Percentiles rank a stretch among this genome's conserved stretches.
phyloP scores from a whole-genome alignment of 2,329 filamentous ascomycete genomes.

The Fusarium aywerte region DNA sequence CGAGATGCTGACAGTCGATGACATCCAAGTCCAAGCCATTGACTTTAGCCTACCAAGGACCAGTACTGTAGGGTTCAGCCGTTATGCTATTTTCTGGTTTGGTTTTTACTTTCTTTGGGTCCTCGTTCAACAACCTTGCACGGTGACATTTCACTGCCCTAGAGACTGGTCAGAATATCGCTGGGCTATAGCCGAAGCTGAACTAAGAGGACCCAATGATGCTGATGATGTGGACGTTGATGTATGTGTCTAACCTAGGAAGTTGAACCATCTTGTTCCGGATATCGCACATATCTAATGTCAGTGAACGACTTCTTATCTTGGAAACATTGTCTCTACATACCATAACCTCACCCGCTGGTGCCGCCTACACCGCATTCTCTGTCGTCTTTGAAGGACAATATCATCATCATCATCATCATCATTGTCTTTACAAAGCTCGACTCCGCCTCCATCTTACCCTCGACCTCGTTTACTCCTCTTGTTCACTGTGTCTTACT shows the following conservation, averaged over 20 bases:
- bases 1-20: constrained; percentile 36
- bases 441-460: constrained; percentile 15
- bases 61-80: constrained; percentile 21
- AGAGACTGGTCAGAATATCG: constrained; percentile 10
- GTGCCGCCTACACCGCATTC: constrained; percentile 20
- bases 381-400: not conserved
- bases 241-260: constrained; percentile 9
- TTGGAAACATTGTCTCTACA: constrained; percentile 1
- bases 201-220: constrained; percentile 28
- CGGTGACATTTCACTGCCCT: constrained; percentile 31
- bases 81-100: constrained; percentile 28
- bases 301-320: constrained; percentile 17
- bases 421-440: constrained; percentile 16
- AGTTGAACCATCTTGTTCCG: not conserved
- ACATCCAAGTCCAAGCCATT: constrained; percentile 26
- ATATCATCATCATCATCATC: constrained; percentile 19
- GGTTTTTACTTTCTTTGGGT: constrained; percentile 31
- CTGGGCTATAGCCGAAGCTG: constrained; percentile 24
- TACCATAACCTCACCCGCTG: constrained; percentile 9
- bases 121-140: constrained; percentile 29
- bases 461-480: constrained; percentile 2
- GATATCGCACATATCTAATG: constrained; percentile 1
- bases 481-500: constrained; percentile 31
- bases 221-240: constrained; percentile 27
- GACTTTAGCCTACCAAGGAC: constrained; percentile 22